A percentile compares a stretch with the other conserved stretches of the same genome.
Conservation (phyloP, 495 filamentous ascomycete genomes). For the Hypoxylon intermedium region DNA sequence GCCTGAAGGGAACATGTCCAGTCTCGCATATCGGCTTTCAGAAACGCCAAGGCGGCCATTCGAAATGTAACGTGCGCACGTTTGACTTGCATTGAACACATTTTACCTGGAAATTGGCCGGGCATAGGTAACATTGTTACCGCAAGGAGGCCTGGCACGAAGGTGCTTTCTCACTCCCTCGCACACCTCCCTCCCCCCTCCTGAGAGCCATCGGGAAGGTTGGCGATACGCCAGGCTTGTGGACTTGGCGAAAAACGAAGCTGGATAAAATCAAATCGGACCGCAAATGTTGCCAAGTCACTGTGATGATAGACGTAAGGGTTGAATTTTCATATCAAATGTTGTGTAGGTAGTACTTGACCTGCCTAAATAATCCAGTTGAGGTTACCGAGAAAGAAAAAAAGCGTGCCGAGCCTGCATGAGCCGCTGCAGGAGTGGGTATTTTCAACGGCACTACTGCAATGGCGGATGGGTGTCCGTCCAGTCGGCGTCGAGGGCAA, state of each 20-base stretch:
- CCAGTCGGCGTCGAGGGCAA: slow-evolving; percentile 27
- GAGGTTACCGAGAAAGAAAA: background rate
- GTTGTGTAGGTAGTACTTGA: background rate
- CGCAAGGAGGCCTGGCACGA: slow-evolving; percentile 15
- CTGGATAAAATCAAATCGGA: background rate
- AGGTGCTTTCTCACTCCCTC: background rate
- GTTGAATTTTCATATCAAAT: too few species aligned
- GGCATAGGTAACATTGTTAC: slow-evolving; percentile 18
- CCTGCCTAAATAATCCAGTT: background rate
- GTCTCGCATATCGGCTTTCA: slow-evolving; percentile 10
- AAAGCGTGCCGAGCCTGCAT: slow-evolving; percentile 9
- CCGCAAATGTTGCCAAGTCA: too few species aligned
- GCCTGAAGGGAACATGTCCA: background rate
- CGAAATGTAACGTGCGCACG: slow-evolving; percentile 32
- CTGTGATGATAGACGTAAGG: too few species aligned
- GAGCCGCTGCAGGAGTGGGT: slow-evolving; percentile 22
- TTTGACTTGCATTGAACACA: slow-evolving; percentile 32
- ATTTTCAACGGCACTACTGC: slow-evolving; percentile 21
- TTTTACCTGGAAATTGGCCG: slow-evolving; percentile 24
- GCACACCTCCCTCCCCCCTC: background rate
- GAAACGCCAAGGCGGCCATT: slow-evolving; percentile 31
- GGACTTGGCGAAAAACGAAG: background rate
- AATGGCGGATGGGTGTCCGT: slow-evolving; percentile 27
- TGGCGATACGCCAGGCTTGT: background rate
- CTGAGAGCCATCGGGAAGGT: background rate